Base-by-base conservation (phyloP, 163 green algal genomes). In the Prototheca cutis region DNA sequence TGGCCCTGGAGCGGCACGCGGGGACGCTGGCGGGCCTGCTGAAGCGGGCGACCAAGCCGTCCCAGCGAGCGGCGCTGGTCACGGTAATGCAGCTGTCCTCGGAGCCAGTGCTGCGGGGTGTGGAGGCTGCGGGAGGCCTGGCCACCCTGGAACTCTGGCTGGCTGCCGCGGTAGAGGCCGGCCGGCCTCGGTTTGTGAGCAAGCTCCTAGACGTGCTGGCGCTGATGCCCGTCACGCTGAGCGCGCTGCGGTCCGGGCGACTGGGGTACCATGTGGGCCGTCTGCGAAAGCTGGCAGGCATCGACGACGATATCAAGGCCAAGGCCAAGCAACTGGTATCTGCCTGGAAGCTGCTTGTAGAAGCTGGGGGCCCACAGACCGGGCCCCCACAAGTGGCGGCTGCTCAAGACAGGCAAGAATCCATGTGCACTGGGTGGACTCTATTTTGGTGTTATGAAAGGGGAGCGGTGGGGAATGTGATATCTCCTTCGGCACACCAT, bases 211-310 rank as follows among this genome's bases (percentile, higher is more conserved):
- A 19, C 2, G 53, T 34, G 42, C 53, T 76, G 47, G 45, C 54
- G 30, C 49, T 31, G 32, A 31, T 76, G 58, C 68, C 68, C 2
- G 58, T 76, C 62, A 68, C 68, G 28, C 52, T 67, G 28, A 53
- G 31, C 25, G 27, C 45, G 29, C 58, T 76, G 36, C 40, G 58
- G 45, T 56, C 68, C 29, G 63, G 62, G 47, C 52, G 65, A 49
- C 53, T 76, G 19, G 68, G 62, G 30, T 71, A 71, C 48, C 18
- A 62, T 23, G 70, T 77, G 10, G 54, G 49, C 2, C 59, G 61
- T 24, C 42, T 77, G 45, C 54, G 70, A 19, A 73, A 70, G 55
- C 25, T 53, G n/a, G 30, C 55, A 24, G 34, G 53, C 28, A 57
- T 71, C 25, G 45, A 49, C 6, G 25, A 48, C 42, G 27, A 24